Conservation (phyloP, 176 grass and related monocot genomes). For the Urochloa ruziziensis region DNA sequence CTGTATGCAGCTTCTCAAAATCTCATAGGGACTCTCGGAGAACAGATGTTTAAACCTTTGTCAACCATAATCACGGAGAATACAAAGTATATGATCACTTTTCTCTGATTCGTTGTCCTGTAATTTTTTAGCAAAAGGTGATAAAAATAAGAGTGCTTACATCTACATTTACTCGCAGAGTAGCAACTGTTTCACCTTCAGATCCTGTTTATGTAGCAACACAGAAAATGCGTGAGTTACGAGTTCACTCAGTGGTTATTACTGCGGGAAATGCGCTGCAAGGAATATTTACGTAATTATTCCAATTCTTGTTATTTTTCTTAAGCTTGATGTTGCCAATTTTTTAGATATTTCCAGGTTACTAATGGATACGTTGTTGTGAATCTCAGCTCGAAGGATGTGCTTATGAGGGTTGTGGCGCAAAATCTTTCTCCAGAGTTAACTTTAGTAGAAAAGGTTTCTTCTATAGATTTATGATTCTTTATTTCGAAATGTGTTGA, state of each 20-base stretch:
- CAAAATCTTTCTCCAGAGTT: conserved; percentile 89
- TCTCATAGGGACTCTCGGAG: conserved; percentile 81
- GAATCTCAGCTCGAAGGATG: conserved; percentile 86
- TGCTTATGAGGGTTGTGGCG: conserved; percentile 93
- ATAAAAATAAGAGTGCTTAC: conserved; percentile 21
- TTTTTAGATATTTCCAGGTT: neutral
- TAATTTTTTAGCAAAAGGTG: neutral
- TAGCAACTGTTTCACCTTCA: conserved; percentile 79
- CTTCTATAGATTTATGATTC: conserved; percentile 17
- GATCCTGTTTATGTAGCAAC: conserved; percentile 86
- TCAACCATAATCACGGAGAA: conserved; percentile 74
- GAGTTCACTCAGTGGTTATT: conserved; percentile 78
- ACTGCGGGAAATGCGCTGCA: conserved; percentile 66
- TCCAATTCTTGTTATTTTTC: conserved; percentile 4
- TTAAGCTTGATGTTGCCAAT: neutral
- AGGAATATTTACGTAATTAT: conserved; percentile 86
- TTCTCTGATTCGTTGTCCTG: conserved; percentile 5
- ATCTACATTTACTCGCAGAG: conserved; percentile 45
- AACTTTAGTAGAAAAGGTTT: conserved; percentile 96
- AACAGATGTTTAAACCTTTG: conserved; percentile 89
- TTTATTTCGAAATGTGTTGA: neutral
- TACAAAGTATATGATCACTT: conserved; percentile 58
- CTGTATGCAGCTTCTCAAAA: conserved; percentile 62
- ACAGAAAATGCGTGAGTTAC: conserved; percentile 79
- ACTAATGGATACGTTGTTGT: conserved; percentile 28